Percentiles rank a stretch among this genome's conserved stretches.
Evolutionary conservation across 345 rosid species (phyloP).

Genomic region (Boechera stricta): DNA sequence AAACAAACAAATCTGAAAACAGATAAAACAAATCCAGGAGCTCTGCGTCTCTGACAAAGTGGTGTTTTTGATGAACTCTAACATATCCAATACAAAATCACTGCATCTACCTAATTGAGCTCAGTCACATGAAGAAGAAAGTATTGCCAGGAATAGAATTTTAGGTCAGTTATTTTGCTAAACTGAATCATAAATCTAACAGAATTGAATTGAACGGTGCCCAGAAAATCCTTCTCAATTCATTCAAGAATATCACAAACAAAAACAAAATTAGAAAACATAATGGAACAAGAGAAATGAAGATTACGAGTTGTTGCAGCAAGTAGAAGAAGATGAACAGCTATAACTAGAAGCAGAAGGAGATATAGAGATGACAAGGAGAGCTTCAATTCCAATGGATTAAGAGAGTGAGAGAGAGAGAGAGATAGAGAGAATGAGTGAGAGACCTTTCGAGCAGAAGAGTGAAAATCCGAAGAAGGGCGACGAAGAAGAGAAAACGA

Average conservation of each 20-base stretch:
- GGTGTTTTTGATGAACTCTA: not conserved
- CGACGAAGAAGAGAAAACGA: conserved; percentile 32
- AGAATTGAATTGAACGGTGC: conserved; percentile 14
- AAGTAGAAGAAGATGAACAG: conserved; percentile 5
- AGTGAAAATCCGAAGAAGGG: conserved; percentile 47
- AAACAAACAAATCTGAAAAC: conserved; percentile 25
- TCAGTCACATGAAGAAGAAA: not conserved
- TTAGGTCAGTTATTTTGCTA: conserved; percentile 35
- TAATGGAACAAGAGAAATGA: conserved; percentile 22
- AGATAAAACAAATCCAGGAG: conserved; percentile 21
- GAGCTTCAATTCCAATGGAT: not conserved
- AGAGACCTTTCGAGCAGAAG: conserved; percentile 46
- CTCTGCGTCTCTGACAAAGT: conserved; percentile 2
- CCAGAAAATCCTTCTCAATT: not conserved
- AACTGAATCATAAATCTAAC: conserved; percentile 27
- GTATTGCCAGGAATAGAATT: conserved; percentile 17
- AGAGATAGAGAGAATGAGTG: not conserved
- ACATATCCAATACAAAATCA: conserved; percentile 4
- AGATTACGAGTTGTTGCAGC: conserved; percentile 28
- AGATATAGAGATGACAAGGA: not conserved
- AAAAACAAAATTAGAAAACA: not conserved
- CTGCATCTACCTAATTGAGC: not conserved
- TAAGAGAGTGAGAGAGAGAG: too few relatives aligned
- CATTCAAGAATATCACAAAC: not conserved
- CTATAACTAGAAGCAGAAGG: not conserved